A percentile compares a stretch with the other conserved stretches of the same genome.
Conservation (phyloP, 371 early-diverging fungal species). For the Mucor ambiguus region DNA sequence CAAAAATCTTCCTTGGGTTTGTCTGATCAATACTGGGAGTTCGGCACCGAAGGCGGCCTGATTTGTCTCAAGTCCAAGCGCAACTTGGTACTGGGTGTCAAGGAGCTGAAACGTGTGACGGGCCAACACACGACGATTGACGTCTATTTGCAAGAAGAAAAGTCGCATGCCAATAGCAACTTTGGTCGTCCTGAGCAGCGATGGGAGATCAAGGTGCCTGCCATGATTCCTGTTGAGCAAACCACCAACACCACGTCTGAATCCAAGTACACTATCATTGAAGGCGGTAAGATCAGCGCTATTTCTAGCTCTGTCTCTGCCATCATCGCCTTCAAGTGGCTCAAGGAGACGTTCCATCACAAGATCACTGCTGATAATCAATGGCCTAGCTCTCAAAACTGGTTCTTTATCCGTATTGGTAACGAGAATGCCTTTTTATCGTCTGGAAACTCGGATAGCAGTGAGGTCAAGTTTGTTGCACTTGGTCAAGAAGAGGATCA, state of each 20-base stretch:
- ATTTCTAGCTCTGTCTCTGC: constrained; percentile 28
- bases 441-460: constrained; percentile 29
- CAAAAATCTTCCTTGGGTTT: constrained; percentile 28
- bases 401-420: constrained; percentile 47
- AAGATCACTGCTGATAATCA: constrained; percentile 34
- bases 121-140: constrained; percentile 21
- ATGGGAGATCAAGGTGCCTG: constrained; percentile 46
- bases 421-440: constrained; percentile 41
- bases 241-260: constrained; percentile 12
- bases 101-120: constrained; percentile 35
- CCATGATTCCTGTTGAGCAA: constrained; percentile 35
- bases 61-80: constrained; percentile 36
- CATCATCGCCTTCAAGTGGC: constrained; percentile 36
- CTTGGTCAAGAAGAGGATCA: constrained; percentile 37
- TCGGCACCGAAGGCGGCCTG: constrained; percentile 30
- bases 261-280: constrained; percentile 37
- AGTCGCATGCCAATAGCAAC: constrained; percentile 24
- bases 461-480: constrained; percentile 30
- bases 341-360: constrained; percentile 35
- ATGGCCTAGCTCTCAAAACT: constrained; percentile 36
- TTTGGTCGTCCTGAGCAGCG: constrained; percentile 43
- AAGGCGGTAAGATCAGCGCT: constrained; percentile 36
- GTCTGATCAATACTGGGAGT: constrained; percentile 43
- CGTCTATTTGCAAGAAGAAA: constrained; percentile 44
- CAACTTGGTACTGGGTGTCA: constrained; percentile 37